phyloP scores from a whole-genome alignment of 2,329 filamentous ascomycete genomes.

The Monosporascus sp. region DNA sequence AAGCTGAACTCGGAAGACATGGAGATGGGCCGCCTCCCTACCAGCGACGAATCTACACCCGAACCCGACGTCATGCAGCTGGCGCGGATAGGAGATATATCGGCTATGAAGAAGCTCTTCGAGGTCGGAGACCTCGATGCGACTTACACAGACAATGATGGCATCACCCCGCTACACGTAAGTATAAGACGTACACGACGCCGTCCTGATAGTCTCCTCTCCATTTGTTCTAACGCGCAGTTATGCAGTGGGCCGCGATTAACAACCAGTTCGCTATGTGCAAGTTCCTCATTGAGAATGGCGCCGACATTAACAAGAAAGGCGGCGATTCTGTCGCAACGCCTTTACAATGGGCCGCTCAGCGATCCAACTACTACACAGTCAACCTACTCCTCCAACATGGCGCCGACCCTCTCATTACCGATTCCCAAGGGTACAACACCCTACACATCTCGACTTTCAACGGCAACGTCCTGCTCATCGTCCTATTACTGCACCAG shows the following conservation, averaged over 20 bases:
- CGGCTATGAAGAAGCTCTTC: constrained; percentile 83
- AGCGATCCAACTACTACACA: constrained; percentile 93
- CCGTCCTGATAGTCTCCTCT: not conserved
- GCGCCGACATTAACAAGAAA: constrained; percentile 89
- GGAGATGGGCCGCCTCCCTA: constrained; percentile 47
- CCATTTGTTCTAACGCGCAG: not conserved
- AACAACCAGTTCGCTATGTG: constrained; percentile 98
- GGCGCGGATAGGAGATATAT: constrained; percentile 80
- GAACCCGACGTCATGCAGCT: constrained; percentile 94
- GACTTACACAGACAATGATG: constrained; percentile 80
- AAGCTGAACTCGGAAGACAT: constrained; percentile 51
- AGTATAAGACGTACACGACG: constrained; percentile 23
- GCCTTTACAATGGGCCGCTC: constrained; percentile 93
- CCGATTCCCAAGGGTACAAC: constrained; percentile 95
- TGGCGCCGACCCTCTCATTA: constrained; percentile 87
- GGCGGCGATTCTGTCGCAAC: constrained; percentile 94
- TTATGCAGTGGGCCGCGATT: constrained; percentile 85
- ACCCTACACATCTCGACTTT: constrained; percentile 95
- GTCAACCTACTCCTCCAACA: constrained; percentile 87
- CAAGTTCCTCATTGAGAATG: constrained; percentile 80
- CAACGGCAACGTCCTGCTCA: constrained; percentile 87
- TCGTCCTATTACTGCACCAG: constrained; percentile 87
- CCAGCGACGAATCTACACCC: constrained; percentile 29
- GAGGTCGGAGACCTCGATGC: constrained; percentile 77
- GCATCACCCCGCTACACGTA: constrained; percentile 94